Percentiles rank a stretch among this genome's conserved stretches.
Conservation (phyloP, 148 eudicot species). For the Vaccinium corymbosum region DNA sequence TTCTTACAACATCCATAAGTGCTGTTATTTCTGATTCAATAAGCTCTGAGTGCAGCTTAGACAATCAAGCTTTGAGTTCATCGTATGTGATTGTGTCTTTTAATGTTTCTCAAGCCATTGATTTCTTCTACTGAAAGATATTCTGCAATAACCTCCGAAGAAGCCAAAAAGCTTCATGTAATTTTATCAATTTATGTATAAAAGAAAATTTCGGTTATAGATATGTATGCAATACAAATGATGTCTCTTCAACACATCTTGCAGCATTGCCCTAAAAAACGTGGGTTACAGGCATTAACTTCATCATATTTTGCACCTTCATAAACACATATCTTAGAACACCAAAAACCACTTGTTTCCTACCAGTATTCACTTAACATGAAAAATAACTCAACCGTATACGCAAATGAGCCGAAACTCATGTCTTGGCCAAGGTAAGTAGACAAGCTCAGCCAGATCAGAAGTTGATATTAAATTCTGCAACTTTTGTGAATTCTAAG, state of each 20-base stretch:
- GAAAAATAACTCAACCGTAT: background rate
- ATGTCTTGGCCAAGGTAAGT: background rate
- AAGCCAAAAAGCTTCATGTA: background rate
- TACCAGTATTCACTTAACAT: background rate
- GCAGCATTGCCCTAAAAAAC: background rate
- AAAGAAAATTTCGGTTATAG: background rate
- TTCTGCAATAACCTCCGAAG: conserved; percentile 76
- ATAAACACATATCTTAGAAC: too few species aligned
- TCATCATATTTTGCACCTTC: background rate
- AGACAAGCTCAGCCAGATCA: background rate
- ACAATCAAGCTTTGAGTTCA: conserved; percentile 73
- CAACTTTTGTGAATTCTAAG: too few species aligned
- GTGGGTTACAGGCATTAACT: background rate
- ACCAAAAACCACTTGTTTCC: background rate
- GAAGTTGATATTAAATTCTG: background rate
- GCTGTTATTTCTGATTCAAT: conserved; percentile 68
- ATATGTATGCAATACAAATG: background rate
- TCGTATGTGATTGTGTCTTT: conserved; percentile 81
- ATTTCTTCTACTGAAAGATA: conserved; percentile 72
- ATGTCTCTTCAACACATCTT: background rate
- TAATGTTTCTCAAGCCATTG: conserved; percentile 75
- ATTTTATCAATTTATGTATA: background rate
- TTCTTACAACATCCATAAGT: conserved; percentile 87
- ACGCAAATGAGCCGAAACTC: background rate
- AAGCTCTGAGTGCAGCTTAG: conserved; percentile 67